Evolutionary conservation across 2,329 filamentous ascomycete genomes (phyloP).

Genomic region (Fusarium goolgardi): DNA sequence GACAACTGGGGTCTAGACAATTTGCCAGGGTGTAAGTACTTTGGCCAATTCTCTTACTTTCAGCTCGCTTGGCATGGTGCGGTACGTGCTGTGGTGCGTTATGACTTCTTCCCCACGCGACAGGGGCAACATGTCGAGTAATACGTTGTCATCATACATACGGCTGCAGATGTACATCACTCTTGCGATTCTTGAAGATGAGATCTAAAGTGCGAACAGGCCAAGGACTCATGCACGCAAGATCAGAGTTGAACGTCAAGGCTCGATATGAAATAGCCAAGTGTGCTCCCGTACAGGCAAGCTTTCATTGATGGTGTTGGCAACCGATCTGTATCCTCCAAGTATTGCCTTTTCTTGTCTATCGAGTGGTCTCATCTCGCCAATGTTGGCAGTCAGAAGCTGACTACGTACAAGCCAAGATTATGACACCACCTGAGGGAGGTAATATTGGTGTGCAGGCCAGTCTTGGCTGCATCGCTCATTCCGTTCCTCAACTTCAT

Average conservation of each 20-base stretch:
- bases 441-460: background rate
- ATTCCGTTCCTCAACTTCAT: constrained; percentile 13
- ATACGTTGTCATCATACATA: constrained; percentile 10
- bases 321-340: background rate
- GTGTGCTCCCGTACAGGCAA: background rate
- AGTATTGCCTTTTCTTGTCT: background rate
- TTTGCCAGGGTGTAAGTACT: constrained; percentile 1
- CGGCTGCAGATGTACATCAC: constrained; percentile 10
- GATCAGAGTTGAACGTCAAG: background rate
- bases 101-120: constrained; percentile 21
- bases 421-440: constrained; percentile 1
- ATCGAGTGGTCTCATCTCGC: background rate
- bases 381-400: background rate
- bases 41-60: constrained; percentile 12
- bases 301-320: background rate
- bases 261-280: background rate
- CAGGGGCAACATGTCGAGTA: constrained; percentile 16
- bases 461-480: constrained; percentile 31
- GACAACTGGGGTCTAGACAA: constrained; percentile 1
- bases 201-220: background rate
- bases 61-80: constrained; percentile 12
- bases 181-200: background rate
- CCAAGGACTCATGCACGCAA: background rate
- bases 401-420: background rate
- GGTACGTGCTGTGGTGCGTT: constrained; percentile 1